phyloP scores from a whole-genome alignment of 345 rosid species.

The Bruguiera gymnorhiza region DNA sequence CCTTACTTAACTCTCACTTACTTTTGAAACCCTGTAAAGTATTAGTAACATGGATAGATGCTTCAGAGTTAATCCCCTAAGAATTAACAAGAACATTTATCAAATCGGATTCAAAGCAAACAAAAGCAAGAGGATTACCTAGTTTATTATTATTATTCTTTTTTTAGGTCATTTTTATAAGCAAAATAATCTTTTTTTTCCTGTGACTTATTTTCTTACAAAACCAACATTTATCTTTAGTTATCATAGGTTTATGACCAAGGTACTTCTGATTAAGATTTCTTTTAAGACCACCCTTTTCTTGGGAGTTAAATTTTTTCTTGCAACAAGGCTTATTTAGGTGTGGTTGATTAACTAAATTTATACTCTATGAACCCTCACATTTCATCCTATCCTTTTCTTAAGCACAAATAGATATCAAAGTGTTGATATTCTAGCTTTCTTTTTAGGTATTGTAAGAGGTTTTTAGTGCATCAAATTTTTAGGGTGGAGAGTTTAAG shows the following conservation, averaged over 20 bases:
- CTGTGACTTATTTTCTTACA: neutral
- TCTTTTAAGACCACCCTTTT: neutral
- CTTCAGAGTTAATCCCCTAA: too few relatives aligned
- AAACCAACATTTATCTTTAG: constrained; percentile 1
- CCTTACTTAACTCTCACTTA: too few relatives aligned
- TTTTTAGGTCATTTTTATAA: neutral
- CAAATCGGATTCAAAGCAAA: neutral
- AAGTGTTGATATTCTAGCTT: neutral
- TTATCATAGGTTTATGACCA: neutral
- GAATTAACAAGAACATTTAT: too few relatives aligned
- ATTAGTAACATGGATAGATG: too few relatives aligned
- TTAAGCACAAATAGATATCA: neutral
- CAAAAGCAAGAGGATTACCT: neutral
- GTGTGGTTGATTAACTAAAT: neutral
- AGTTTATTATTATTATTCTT: neutral
- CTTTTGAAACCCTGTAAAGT: too few relatives aligned
- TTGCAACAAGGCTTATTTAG: neutral
- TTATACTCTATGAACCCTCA: neutral
- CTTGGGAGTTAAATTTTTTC: neutral
- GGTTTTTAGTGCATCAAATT: neutral
- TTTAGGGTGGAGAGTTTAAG: neutral
- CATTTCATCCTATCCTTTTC: neutral
- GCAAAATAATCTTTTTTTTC: neutral
- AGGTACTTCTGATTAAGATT: neutral
- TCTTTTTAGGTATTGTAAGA: constrained; percentile 2